Evolutionary conservation across 306 rosid species (phyloP).

Genomic region (Fragaria vesca): DNA sequence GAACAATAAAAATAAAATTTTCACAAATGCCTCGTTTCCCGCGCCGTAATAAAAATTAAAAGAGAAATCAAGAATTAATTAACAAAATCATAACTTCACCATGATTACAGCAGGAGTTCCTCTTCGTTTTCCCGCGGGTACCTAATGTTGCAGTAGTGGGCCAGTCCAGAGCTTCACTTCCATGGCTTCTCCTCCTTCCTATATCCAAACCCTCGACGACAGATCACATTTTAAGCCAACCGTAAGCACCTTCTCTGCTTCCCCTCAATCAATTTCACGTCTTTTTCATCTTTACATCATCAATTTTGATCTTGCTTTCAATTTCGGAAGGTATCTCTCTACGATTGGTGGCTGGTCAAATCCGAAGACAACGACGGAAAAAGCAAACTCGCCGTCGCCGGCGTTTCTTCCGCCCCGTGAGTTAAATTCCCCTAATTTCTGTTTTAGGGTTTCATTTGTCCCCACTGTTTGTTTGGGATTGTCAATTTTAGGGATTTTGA

Average conservation of each 20-base stretch:
- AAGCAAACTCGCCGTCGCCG: background rate
- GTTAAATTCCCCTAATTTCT: slow-evolving; percentile 5
- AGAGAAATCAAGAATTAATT: background rate
- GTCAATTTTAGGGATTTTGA: background rate
- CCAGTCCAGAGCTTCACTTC: background rate
- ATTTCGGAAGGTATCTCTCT: background rate
- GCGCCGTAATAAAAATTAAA: background rate
- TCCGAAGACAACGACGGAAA: background rate
- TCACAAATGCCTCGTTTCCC: background rate
- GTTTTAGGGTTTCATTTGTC: slow-evolving; percentile 23
- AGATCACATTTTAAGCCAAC: background rate
- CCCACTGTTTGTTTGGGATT: background rate
- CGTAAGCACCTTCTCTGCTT: background rate
- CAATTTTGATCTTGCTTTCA: background rate
- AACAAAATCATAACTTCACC: background rate
- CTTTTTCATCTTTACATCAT: background rate
- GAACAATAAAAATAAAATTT: background rate
- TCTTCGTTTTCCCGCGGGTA: background rate
- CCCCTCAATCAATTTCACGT: background rate
- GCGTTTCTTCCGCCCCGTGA: slow-evolving; percentile 4
- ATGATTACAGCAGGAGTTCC: background rate
- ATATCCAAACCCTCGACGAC: background rate
- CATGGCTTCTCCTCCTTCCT: slow-evolving; percentile 9
- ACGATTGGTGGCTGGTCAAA: slow-evolving; percentile 1
- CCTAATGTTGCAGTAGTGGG: no score